Evolutionary conservation across 2,329 filamentous ascomycete species (phyloP), one percentile per base, ranked within the genome.

Genomic region (Aspergillus awamori): DNA sequence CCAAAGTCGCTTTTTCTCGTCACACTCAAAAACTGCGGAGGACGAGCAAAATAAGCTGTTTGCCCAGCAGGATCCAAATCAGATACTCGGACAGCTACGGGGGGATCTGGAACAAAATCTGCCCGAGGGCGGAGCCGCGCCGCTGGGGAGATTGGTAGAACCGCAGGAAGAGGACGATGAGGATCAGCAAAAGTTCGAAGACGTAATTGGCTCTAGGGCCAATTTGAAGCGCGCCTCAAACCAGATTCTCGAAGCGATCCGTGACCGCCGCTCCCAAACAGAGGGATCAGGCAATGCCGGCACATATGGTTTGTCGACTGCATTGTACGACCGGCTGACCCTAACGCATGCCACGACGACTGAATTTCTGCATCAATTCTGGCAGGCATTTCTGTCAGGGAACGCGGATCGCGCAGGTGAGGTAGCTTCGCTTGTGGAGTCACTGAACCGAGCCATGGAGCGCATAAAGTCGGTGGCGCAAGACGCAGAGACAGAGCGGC

Each of bases 311-410:
- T 75, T 86, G 15, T 80, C 83, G 1, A 65, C 77, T 8, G 69
- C 75, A 2, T 79, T 87, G 1, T 87, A 87, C 65, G 87, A 90
- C 66, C 84, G 84, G 17, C 72, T 91, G n/a, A 83, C 81, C 11
- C 82, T 90, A 58, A 97, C 94, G 0, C 93, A 98, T 74, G 93
- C 93, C 57, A 99, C 95, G 0, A 96, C 92, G 0, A 89, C 91
- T 39, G 95, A 99, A 72, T 99, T 98, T 71, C 81, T 99, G n/a
- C 91, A 94, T 69, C 96, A 98, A 75, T 99, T 99, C 80, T 99
- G 94, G 94, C 85, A 87, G 36, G 88, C 93, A 0, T 99, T 96
- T 72, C 83, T 96, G 26, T 97, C 93, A 0, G 94, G 93, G 13
- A 92, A 97, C 72, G 80, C 91, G 1, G 89, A 92, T 62, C 88